These are phyloP conservation scores for Parascedosporium putredinis DNA, from an alignment of 2,329 filamentous ascomycete species.

Conservation along the genomic window DNA sequence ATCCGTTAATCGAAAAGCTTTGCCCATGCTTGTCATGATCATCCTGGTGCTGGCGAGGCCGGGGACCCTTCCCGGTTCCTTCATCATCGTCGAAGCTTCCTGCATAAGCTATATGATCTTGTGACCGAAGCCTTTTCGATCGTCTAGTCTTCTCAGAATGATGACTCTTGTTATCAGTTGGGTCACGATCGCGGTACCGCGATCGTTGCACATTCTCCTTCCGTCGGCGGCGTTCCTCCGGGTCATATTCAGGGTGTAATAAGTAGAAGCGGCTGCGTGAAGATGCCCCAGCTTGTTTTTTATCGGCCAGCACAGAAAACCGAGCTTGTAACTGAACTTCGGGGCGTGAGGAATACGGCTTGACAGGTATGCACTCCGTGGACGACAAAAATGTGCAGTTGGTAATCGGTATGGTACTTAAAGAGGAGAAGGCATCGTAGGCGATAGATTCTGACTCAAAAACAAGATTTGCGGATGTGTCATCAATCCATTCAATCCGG, in stretches of 20 bases:
- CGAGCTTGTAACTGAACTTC: constrained; percentile 62
- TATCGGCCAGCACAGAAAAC: constrained; percentile 63
- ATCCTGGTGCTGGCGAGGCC: background rate
- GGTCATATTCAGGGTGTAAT: constrained; percentile 81
- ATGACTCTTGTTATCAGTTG: constrained; percentile 10
- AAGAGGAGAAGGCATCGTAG: constrained; percentile 41
- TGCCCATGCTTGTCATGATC: too few relatives aligned
- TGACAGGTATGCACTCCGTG: constrained; percentile 59
- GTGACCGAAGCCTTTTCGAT: constrained; percentile 33
- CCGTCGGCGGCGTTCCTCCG: constrained; percentile 56
- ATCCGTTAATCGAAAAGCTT: too few relatives aligned
- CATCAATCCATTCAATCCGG: constrained; percentile 88
- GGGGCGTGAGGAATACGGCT: constrained; percentile 55
- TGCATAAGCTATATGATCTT: constrained; percentile 50
- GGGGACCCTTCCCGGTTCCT: background rate
- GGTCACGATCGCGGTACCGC: constrained; percentile 52
- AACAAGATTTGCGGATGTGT: constrained; percentile 77
- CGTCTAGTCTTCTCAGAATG: constrained; percentile 16
- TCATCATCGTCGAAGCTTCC: constrained; percentile 74
- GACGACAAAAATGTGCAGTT: constrained; percentile 45
- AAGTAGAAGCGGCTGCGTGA: constrained; percentile 85
- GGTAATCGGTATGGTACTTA: constrained; percentile 40
- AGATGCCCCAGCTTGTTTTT: constrained; percentile 68
- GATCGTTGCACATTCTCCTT: too few relatives aligned
- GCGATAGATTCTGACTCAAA: constrained; percentile 50